These are phyloP conservation scores for Raphanus sativus DNA, from an alignment of 345 rosid species.

Conservation along the genomic window DNA sequence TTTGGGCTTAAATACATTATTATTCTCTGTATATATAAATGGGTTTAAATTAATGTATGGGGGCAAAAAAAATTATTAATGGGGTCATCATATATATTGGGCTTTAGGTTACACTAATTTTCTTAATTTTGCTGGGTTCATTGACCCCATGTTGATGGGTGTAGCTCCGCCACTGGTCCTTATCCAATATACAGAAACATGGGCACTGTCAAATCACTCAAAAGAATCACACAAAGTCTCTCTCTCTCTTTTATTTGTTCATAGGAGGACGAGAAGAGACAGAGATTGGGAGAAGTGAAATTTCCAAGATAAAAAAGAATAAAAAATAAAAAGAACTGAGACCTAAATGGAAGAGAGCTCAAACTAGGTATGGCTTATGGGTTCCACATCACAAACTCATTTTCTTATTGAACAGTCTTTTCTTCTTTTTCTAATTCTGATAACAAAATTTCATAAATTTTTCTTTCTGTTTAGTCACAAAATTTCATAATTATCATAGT, in stretches of 20 bases:
- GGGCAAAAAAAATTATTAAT: too few species aligned
- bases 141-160: too few species aligned
- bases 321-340: background rate
- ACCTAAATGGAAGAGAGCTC: slow-evolving; percentile 44
- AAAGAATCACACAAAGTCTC: slow-evolving; percentile 1
- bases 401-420: background rate
- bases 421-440: slow-evolving; percentile 12
- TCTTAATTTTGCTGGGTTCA: too few species aligned
- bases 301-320: background rate
- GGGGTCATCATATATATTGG: too few species aligned
- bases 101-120: too few species aligned
- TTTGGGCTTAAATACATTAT: too few species aligned
- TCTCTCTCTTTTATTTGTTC: slow-evolving; percentile 2
- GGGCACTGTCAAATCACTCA: slow-evolving; percentile 37
- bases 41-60: too few species aligned
- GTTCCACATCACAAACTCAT: slow-evolving; percentile 43
- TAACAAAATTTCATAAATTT: slow-evolving; percentile 20
- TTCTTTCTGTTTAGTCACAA: slow-evolving; percentile 2
- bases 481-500: slow-evolving; percentile 16
- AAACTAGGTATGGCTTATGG: slow-evolving; percentile 54
- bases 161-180: too few species aligned
- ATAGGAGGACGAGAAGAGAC: slow-evolving; percentile 20
- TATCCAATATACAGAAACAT: slow-evolving; percentile 38
- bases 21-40: too few species aligned
- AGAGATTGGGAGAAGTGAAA: slow-evolving; percentile 37